Percentiles rank a stretch among this genome's conserved stretches.
phyloP scores from a whole-genome alignment of 2,329 filamentous ascomycete species.

The Trichophyton benhamiae region DNA sequence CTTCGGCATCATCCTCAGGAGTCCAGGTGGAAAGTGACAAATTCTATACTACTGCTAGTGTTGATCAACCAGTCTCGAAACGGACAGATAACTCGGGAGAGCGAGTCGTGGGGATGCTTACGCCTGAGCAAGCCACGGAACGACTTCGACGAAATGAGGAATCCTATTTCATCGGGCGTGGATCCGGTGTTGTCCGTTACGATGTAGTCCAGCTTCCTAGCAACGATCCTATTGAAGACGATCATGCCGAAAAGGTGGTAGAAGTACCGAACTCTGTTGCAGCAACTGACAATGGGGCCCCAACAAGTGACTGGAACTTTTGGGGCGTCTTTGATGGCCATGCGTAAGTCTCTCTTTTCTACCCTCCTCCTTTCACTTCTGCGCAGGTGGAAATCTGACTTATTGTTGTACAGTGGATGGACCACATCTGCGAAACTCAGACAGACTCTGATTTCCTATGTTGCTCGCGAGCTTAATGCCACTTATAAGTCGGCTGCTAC shows the following conservation, averaged over 20 bases:
- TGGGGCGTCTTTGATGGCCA: constrained; percentile 99
- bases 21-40: constrained; percentile 83
- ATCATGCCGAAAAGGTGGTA: constrained; percentile 96
- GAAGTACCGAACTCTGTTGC: constrained; percentile 59
- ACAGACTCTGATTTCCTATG: constrained; percentile 81
- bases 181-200: constrained; percentile 84
- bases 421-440: constrained; percentile 93
- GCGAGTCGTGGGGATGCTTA: constrained; percentile 90
- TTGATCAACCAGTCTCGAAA: constrained; percentile 79
- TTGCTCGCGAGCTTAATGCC: constrained; percentile 80
- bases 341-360: constrained; percentile 47
- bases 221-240: constrained; percentile 96
- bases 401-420: constrained; percentile 59
- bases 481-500: constrained; percentile 68
- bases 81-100: constrained; percentile 71
- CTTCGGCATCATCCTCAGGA: constrained; percentile 45
- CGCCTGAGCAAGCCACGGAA: constrained; percentile 80
- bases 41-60: constrained; percentile 74
- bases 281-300: constrained; percentile 41
- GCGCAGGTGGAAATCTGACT: not conserved
- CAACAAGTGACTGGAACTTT: constrained; percentile 92
- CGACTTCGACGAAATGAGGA: constrained; percentile 82
- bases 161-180: constrained; percentile 79
- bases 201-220: constrained; percentile 89
- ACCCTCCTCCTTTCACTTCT: not conserved